Percentiles rank a stretch among this genome's conserved stretches.
These are phyloP conservation scores for Chrysosporium keratinophilum DNA, from an alignment of 2,329 filamentous ascomycete genomes.

Conservation along the genomic window DNA sequence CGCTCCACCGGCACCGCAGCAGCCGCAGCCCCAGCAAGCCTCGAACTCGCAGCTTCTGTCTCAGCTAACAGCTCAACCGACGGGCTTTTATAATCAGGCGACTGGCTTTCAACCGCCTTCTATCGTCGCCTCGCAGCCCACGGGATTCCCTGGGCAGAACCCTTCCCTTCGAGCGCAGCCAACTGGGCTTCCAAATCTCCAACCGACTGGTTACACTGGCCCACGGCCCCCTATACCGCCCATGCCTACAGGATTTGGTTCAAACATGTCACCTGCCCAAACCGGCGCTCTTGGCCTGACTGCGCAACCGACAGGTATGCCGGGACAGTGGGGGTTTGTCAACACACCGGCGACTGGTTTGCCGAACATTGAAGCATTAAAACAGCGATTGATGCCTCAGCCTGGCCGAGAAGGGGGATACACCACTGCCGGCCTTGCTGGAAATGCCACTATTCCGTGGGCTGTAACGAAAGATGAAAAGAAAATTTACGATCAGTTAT, in stretches of 20 bases:
- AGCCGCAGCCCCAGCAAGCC: constrained; percentile 59
- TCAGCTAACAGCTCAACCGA: constrained; percentile 46
- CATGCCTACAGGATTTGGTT: constrained; percentile 67
- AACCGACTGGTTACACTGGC: constrained; percentile 69
- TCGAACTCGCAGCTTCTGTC: constrained; percentile 56
- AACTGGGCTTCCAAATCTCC: constrained; percentile 62
- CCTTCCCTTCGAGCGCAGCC: constrained; percentile 54
- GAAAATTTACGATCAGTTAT: constrained; percentile 87
- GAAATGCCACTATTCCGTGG: constrained; percentile 95
- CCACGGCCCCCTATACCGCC: constrained; percentile 68
- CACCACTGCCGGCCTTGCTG: constrained; percentile 75
- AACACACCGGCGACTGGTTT: constrained; percentile 83
- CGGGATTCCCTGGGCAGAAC: constrained; percentile 37
- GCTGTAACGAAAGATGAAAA: constrained; percentile 98
- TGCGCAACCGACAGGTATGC: constrained; percentile 84
- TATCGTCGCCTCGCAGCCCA: constrained; percentile 34
- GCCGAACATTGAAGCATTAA: constrained; percentile 85
- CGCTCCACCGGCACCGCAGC: constrained; percentile 46
- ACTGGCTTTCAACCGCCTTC: constrained; percentile 53
- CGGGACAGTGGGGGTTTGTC: constrained; percentile 96
- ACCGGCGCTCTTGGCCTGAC: constrained; percentile 65
- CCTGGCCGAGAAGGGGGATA: constrained; percentile 77
- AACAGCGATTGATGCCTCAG: constrained; percentile 95
- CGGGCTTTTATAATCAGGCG: constrained; percentile 49
- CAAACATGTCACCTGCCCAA: constrained; percentile 47